phyloP scores from a whole-genome alignment of 2,329 filamentous ascomycete species.

The Tolypocladium paradoxum region DNA sequence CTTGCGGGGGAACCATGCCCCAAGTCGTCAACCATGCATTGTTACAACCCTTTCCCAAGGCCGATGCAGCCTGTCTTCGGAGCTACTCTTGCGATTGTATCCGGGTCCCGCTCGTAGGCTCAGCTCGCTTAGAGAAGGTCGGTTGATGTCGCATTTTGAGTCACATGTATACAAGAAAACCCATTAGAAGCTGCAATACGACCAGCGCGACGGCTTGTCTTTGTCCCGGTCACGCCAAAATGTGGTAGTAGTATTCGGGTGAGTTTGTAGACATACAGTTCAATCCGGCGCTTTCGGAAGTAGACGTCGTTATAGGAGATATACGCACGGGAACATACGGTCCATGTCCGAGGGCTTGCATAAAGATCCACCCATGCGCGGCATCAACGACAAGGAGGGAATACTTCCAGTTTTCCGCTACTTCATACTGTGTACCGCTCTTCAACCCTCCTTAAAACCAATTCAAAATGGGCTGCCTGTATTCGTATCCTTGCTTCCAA shows the following conservation, averaged over 20 bases:
- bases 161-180: not conserved
- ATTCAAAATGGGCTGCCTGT: not conserved
- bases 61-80: not conserved
- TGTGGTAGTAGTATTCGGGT: not conserved
- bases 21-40: not conserved
- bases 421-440: no score
- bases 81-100: not conserved
- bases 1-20: not conserved
- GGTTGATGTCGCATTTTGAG: not conserved
- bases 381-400: not conserved
- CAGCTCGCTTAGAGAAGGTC: not conserved
- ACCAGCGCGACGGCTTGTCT: not conserved
- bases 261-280: not conserved
- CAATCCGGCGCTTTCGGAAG: not conserved
- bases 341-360: not conserved
- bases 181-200: not conserved
- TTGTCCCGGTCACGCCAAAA: not conserved
- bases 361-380: not conserved
- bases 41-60: not conserved
- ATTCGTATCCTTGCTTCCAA: not conserved
- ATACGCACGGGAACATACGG: not conserved
- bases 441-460: not conserved
- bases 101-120: not conserved
- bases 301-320: not conserved
- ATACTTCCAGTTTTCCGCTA: not conserved